Percentiles rank a stretch among this genome's conserved stretches.
These are phyloP conservation scores for Syzygium jambos DNA, from an alignment of 345 rosid species.

Conservation along the genomic window DNA sequence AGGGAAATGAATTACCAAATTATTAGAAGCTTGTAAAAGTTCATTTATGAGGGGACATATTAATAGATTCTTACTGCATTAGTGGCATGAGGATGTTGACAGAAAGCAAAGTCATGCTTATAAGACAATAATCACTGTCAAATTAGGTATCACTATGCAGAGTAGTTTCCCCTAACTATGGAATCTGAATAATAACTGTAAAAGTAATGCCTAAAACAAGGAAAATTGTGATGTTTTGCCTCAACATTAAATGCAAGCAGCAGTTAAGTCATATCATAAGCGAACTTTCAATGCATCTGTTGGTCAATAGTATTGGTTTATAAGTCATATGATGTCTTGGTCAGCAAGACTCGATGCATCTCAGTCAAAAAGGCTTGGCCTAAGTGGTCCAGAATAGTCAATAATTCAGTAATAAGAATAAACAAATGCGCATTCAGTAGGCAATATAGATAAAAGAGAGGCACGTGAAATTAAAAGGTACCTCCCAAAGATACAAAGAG, in stretches of 20 bases:
- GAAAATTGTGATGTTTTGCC: neutral
- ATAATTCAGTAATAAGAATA: neutral
- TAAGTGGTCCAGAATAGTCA: neutral
- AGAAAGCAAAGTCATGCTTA: neutral
- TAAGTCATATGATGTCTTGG: neutral
- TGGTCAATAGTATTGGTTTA: neutral
- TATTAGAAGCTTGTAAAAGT: neutral
- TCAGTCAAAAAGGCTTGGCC: neutral
- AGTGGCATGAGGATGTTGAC: neutral
- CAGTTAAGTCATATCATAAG: neutral
- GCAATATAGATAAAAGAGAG: neutral
- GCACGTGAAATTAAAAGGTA: slow-evolving; percentile 11
- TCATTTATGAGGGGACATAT: neutral
- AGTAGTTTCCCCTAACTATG: neutral
- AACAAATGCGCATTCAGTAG: neutral
- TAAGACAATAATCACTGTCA: neutral
- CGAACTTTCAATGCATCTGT: neutral
- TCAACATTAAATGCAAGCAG: neutral
- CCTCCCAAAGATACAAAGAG: slow-evolving; percentile 99
- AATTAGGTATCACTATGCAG: neutral
- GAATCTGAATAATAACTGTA: neutral
- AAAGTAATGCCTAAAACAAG: neutral
- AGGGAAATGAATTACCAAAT: neutral
- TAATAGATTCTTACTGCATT: neutral
- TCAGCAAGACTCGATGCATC: neutral